A percentile compares a stretch with the other conserved stretches of the same genome.
Evolutionary conservation across 106 monocot genomes (phyloP).

Genomic region (Dactylorhiza incarnata): DNA sequence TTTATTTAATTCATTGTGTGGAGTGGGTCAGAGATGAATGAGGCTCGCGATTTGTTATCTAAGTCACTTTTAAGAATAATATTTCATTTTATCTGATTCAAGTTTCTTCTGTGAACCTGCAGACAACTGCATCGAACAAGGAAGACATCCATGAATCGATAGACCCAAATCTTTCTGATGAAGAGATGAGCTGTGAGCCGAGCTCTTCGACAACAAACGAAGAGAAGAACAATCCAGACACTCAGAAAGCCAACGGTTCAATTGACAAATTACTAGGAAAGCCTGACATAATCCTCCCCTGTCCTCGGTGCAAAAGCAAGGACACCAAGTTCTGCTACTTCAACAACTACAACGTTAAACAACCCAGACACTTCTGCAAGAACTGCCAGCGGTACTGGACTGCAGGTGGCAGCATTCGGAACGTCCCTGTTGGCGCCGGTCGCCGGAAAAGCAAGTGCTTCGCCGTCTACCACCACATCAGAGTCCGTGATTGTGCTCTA

Average conservation of each 20-base stretch:
- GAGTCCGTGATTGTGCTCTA: conserved; percentile 7
- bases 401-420: conserved; percentile 37
- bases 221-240: conserved; percentile 14
- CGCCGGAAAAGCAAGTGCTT: conserved; percentile 37
- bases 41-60: not conserved
- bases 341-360: conserved; percentile 51
- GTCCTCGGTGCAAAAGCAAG: conserved; percentile 37
- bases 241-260: not conserved
- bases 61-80: not conserved
- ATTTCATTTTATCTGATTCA: not conserved
- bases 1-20: not conserved
- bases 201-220: not conserved
- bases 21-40: too few relatives aligned
- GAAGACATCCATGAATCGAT: not conserved
- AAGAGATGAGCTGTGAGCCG: not conserved
- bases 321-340: conserved; percentile 52
- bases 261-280: conserved; percentile 29
- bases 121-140: not conserved
- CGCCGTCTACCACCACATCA: conserved; percentile 12
- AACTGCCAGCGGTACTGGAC: conserved; percentile 75
- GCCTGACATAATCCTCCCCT: conserved; percentile 33
- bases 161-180: not conserved
- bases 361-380: conserved; percentile 45
- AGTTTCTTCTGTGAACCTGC: not conserved
- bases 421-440: conserved; percentile 42